These are phyloP conservation scores for Mucor sp. DNA, from an alignment of 371 early-diverging fungal species.

Conservation along the genomic window DNA sequence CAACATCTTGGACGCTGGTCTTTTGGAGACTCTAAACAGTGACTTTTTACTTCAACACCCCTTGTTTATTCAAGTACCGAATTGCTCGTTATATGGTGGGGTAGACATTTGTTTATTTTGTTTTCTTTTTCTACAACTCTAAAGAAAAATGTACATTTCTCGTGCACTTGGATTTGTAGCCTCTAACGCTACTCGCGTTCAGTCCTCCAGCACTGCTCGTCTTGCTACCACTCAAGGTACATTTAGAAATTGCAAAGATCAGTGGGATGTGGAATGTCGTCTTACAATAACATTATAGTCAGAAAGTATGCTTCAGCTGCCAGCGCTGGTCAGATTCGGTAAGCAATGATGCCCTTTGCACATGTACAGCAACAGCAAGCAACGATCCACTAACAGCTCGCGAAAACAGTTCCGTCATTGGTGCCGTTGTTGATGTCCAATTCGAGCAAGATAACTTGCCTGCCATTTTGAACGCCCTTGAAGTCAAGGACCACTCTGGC, in stretches of 20 bases:
- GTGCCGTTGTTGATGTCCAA: slow-evolving; percentile 98
- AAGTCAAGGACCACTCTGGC: slow-evolving; percentile 82
- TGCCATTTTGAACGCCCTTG: slow-evolving; percentile 96
- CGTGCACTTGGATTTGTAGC: slow-evolving; percentile 32
- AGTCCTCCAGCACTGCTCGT: slow-evolving; percentile 15
- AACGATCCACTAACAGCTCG: not conserved
- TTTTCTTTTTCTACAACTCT: not conserved
- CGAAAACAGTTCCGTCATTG: slow-evolving; percentile 74
- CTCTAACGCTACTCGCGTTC: slow-evolving; percentile 22
- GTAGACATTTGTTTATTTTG: slow-evolving; percentile 4
- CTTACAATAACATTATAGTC: slow-evolving; percentile 18
- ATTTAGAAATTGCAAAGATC: not conserved
- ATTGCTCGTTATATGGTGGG: not conserved
- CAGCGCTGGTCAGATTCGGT: slow-evolving; percentile 52
- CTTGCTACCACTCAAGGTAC: slow-evolving; percentile 27
- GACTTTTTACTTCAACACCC: not conserved
- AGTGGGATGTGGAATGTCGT: not conserved
- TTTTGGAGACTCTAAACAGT: not conserved
- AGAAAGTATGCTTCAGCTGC: slow-evolving; percentile 41
- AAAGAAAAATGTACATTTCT: slow-evolving; percentile 26
- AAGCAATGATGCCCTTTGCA: slow-evolving; percentile 1
- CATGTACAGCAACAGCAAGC: not conserved
- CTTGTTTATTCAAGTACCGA: not conserved
- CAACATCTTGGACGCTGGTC: no score
- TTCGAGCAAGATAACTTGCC: slow-evolving; percentile 92